A percentile compares a stretch with the other conserved stretches of the same genome.
These are phyloP conservation scores for Calonectria pteridis DNA, from an alignment of 2,329 filamentous ascomycete species.

Conservation along the genomic window DNA sequence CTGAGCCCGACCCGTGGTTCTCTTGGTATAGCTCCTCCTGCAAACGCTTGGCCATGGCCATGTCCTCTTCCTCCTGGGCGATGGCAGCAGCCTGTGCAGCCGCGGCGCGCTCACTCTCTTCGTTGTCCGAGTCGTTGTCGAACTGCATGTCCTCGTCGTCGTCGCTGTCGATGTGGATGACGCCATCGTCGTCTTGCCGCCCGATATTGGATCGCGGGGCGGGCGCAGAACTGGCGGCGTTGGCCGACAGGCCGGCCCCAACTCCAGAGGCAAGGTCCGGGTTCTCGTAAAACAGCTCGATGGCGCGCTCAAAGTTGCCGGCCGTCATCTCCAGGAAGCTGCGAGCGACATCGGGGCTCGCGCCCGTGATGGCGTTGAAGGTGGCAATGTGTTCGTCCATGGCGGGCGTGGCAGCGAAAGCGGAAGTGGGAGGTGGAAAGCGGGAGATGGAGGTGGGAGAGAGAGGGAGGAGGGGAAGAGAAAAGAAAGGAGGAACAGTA, in stretches of 20 bases:
- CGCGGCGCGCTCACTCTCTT: constrained; percentile 56
- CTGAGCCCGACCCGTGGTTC: constrained; percentile 53
- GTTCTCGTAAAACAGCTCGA: constrained; percentile 91
- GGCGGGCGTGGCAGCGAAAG: constrained; percentile 13
- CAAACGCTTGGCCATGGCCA: constrained; percentile 89
- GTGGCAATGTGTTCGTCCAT: constrained; percentile 82
- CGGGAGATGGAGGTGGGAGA: not conserved
- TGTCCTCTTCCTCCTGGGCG: constrained; percentile 85
- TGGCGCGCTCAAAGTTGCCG: constrained; percentile 85
- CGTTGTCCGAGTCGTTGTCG: constrained; percentile 53
- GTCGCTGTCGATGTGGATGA: constrained; percentile 70
- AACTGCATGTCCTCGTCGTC: constrained; percentile 58
- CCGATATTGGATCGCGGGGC: constrained; percentile 44
- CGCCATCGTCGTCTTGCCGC: constrained; percentile 52
- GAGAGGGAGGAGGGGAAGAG: not conserved
- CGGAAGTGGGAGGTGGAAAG: not conserved
- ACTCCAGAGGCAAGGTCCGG: constrained; percentile 71
- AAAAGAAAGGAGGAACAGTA: not conserved
- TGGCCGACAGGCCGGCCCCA: constrained; percentile 48
- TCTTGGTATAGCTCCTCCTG: constrained; percentile 91
- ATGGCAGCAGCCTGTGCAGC: constrained; percentile 55
- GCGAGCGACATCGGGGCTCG: constrained; percentile 78
- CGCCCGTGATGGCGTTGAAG: constrained; percentile 86
- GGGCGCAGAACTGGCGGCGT: constrained; percentile 44
- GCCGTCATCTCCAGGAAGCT: constrained; percentile 90